Conservation (phyloP, 441 rosid species). For the Manihot esculenta region DNA sequence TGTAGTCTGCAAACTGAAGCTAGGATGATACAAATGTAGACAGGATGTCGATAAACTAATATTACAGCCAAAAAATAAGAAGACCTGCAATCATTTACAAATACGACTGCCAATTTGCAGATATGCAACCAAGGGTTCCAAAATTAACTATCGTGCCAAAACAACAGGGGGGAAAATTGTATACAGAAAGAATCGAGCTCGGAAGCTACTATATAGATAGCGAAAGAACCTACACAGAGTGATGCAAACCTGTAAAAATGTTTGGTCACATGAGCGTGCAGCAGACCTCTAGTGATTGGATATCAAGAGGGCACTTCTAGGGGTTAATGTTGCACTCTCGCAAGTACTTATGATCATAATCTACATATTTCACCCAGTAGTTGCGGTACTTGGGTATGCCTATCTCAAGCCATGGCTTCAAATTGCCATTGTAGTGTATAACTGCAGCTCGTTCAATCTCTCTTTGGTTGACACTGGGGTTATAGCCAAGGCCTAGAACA, state of each 20-base stretch:
- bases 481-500: constrained; percentile 91
- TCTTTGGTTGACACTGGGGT: constrained; percentile 72
- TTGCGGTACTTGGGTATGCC: constrained; percentile 70
- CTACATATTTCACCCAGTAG: constrained; percentile 74
- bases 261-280: constrained; percentile 9
- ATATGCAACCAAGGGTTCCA: constrained; percentile 3
- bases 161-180: constrained; percentile 22
- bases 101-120: constrained; percentile 30
- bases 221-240: constrained; percentile 24
- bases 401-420: constrained; percentile 98
- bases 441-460: constrained; percentile 85
- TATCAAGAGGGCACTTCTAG: constrained; percentile 23
- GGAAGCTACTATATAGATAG: constrained; percentile 8
- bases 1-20: background rate
- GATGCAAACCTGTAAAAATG: constrained; percentile 33
- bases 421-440: constrained; percentile 90
- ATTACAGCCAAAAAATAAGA: background rate
- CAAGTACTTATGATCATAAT: constrained; percentile 63
- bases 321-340: constrained; percentile 93
- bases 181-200: constrained; percentile 41
- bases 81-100: constrained; percentile 38
- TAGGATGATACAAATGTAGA: background rate
- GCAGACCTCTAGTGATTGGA: constrained; percentile 9
- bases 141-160: constrained; percentile 22
- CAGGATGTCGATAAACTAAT: constrained; percentile 6